Evolutionary conservation across 352 stramenopile genomes (phyloP), one percentile per base, ranked within the genome.

Genomic region (Phytophthora meadii): DNA sequence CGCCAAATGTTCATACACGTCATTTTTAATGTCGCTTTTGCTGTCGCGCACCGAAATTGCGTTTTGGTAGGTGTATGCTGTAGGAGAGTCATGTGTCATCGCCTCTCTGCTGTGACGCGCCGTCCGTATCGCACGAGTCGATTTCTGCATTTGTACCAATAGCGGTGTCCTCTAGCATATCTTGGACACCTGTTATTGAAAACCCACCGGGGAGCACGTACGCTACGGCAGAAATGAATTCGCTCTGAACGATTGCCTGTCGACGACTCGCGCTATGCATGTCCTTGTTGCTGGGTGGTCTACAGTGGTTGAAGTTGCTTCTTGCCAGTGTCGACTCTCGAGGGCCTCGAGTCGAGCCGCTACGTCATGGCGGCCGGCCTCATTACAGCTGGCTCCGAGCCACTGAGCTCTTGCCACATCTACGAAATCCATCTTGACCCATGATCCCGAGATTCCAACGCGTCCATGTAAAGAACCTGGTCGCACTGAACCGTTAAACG

Each of bases 41-140:
- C 8, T 15, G 57, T 59, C 57, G 37, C 41, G 37, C 57, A 46
- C 22, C 53, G 28, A 61, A 53, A 61, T 42, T 67, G 17, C n/a
- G n/a, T 37, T 48, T 17, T 4, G n/a, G 28, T 49, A 67, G 54
- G n/a, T 14, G 14, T 30, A 60, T 60, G 58, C 58, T 27, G 25
- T 41, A 36, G 8, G n/a, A 46, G 4, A 61, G 49, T 51, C 39
- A 42, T 27, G 7, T 46, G 34, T 56, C 34, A 46, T 46, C 19
- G 27, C 17, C 15, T 19, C 46, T 41, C 6, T 22, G 12, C 22
- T n/a, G 54, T 54, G 54, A 52, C 42, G 51, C 53, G 30, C 30
- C 30, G 30, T 34, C 30, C 30, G 30, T 34, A 34, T 34, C 30
- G 30, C 6, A 34, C 2, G 7, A 8, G 27, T 30, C 27, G 27